Percentiles rank a stretch among this genome's conserved stretches.
Conservation (phyloP, 305 asterid species). For the Euphrasia arctica region DNA sequence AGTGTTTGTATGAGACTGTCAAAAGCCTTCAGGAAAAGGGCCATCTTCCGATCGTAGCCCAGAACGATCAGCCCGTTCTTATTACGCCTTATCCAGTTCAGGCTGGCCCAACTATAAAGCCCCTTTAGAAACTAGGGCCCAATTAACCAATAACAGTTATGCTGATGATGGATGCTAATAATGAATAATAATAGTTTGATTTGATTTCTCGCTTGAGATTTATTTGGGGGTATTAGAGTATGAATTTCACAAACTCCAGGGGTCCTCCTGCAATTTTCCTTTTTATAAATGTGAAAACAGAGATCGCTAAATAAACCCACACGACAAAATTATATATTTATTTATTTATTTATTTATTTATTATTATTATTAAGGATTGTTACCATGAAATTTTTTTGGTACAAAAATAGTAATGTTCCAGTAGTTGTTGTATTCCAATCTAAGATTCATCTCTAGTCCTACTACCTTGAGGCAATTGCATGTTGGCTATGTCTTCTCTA, state of each 20-base stretch:
- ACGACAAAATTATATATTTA: neutral
- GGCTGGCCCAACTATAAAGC: conserved; percentile 11
- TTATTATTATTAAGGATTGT: conserved; percentile 13
- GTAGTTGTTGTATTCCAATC: conserved; percentile 27
- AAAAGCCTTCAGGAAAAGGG: conserved; percentile 89
- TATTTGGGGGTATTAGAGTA: no score
- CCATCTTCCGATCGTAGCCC: conserved; percentile 55
- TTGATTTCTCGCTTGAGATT: no score
- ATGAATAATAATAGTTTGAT: no score
- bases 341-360: neutral
- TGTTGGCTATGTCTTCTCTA: conserved; percentile 65
- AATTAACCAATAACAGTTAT: no score
- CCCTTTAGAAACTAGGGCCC: conserved; percentile 1
- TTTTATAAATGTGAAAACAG: no score
- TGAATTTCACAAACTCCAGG: no score
- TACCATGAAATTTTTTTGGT: conserved; percentile 22
- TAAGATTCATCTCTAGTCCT: conserved; percentile 35
- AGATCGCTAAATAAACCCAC: neutral
- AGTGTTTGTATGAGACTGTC: conserved; percentile 69
- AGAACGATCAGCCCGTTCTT: conserved; percentile 49
- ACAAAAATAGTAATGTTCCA: neutral
- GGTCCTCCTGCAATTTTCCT: no score
- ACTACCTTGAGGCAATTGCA: conserved; percentile 77
- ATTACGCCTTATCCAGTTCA: conserved; percentile 35
- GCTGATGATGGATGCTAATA: neutral